Evolutionary conservation across 108 stramenopile species (phyloP).

Genomic region (Bacterosira constricta): DNA sequence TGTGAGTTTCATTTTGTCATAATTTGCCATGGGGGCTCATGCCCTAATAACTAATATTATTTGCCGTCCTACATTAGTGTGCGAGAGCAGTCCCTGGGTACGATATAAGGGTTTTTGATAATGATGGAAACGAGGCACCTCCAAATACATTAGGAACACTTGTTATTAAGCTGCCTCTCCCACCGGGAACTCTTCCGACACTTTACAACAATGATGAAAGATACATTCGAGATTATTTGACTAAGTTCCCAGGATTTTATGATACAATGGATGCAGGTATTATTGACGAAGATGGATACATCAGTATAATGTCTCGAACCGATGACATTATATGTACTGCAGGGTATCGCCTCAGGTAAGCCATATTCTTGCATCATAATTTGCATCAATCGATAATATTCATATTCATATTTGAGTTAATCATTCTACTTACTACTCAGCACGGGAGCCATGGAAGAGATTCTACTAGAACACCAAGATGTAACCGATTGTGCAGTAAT

Average conservation of each 20-base stretch:
- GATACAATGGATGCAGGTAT: conserved; percentile 71
- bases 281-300: conserved; percentile 77
- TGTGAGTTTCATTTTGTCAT: neutral
- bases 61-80: conserved; percentile 25
- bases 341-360: conserved; percentile 68
- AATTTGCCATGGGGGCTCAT: neutral
- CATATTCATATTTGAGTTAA: too few relatives aligned
- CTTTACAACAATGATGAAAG: conserved; percentile 70
- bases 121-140: conserved; percentile 39
- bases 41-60: neutral
- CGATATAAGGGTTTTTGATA: conserved; percentile 51
- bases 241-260: conserved; percentile 70
- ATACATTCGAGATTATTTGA: conserved; percentile 55
- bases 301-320: conserved; percentile 72
- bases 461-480: conserved; percentile 55
- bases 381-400: too few relatives aligned
- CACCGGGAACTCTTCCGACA: conserved; percentile 72
- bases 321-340: conserved; percentile 83
- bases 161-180: conserved; percentile 70
- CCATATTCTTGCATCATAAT: too few relatives aligned
- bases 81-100: conserved; percentile 60
- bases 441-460: conserved; percentile 78
- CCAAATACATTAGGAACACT: conserved; percentile 54
- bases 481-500: conserved; percentile 79
- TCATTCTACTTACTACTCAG: too few relatives aligned